Evolutionary conservation across 2,329 filamentous ascomycete genomes (phyloP), one percentile per base, ranked within the genome.

Genomic region (Aureobasidium vineae): DNA sequence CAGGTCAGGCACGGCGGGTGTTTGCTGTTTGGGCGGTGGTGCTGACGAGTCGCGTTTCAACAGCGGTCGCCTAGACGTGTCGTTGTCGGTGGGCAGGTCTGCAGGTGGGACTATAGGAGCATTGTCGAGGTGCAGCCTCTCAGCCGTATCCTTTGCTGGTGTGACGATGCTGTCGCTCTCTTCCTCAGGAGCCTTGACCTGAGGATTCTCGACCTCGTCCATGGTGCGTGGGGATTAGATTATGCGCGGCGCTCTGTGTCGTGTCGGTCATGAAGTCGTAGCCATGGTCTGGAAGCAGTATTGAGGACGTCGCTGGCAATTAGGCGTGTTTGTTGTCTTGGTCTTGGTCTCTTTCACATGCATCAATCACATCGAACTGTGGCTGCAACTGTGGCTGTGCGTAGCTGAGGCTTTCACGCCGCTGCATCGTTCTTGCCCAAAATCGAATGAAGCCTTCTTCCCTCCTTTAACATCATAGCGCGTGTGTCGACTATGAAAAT

Each of bases 41-140:
- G 76, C 74, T 11, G 79, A 80, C 57, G 71, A 73, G 36, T 79
- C 79, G 69, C 80, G 76, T 68, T 73, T 74, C 52, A 81, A 71
- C 7, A 72, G 71, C 15, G 79, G 80, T 38, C 80, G 77, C 31
- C 47, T 47, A 36, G 64, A 54, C 11, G 38, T 40, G 67, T 38
- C 36, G 38, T 38, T 41, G 19, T 16, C 28, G 53, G 31, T 54
- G 4, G 59, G 38, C 41, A 23, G 26, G 8, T 28, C 49, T 47
- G 52, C 21, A 1, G 70, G 63, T 38, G 74, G 73, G 13, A 75
- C 67, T 1, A 60, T 13, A 40, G 56, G 33, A 8, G 11, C 40
- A 13, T 43, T 57, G 36, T 69, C 66, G 40, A 76, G 70, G 40
- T 72, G 70, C 67, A 75, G 74, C 67, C 74, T 75, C 50, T 74